Evolutionary conservation across 495 filamentous ascomycete genomes (phyloP), one percentile per base, ranked within the genome.

Genomic region (Hypomontagnella monticulosa): DNA sequence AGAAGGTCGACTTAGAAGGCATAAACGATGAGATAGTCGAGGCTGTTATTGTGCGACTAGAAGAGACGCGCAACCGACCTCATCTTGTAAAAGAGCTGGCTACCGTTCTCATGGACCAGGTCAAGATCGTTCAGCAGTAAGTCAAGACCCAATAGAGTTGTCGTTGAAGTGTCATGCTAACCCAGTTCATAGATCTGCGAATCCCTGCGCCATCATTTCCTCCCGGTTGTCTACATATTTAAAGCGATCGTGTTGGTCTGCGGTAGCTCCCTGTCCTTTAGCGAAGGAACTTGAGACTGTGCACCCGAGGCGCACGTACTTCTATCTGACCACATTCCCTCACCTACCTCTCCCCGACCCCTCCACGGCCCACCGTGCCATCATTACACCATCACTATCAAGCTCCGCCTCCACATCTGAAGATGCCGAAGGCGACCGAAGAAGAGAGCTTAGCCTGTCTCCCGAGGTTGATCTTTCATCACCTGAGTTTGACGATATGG

Each of bases 21-120:
- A 95, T 97, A 76, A 90, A 91, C 69, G 95, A 99, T 75, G 93
- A 97, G 62, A 96, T 99, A 58, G 93, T 99, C 40, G 88, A 95
- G 63, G 93, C 86, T 9, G 93, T 96, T 41, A 93, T 98, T 58
- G 80, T 95, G 57, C 93, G 96, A 77, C 80, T 99, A 59, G 91
- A 98, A 75, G 89, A 89, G 74, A 95, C 96, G 7, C 91, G 90
- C 32, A 99, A 99, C 78, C 83, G 93, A 50, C 95, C 95, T 4
- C 95, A 97, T 67, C 79, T 97, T 18, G 91, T 97, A 48, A 97
- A 97, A 76, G 96, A 98, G 78, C 86, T 99, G 33, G 93, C 95
- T 41, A 83, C 89, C 4, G 83, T 96, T 18, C 83, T 99, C 53
- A 83, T 90, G 62, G 84, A 84, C 23, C 82, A 88, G 48, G 89